Percentiles rank a stretch among this genome's conserved stretches.
Evolutionary conservation across 768 basidiomycete genomes (phyloP).

Genomic region (Suillus bovinus): DNA sequence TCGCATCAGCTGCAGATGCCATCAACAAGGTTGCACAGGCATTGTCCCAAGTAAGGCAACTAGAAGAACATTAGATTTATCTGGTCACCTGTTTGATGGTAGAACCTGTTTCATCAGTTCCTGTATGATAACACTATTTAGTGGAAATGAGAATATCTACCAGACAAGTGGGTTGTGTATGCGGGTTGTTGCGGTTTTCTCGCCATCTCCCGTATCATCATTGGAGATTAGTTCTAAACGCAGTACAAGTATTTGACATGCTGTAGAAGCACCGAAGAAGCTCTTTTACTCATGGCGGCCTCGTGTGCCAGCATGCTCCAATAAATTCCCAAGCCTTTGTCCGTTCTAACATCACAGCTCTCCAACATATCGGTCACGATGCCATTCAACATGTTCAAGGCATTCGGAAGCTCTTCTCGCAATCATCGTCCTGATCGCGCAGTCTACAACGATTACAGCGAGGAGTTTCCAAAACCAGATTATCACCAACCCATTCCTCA

Average conservation of each 20-base stretch:
- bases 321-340: constrained; percentile 27
- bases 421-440: constrained; percentile 27
- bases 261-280: constrained; percentile 9
- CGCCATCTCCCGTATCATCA: background rate
- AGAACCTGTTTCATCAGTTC: background rate
- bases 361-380: constrained; percentile 26
- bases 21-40: constrained; percentile 67
- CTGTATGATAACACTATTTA: background rate
- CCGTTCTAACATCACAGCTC: constrained; percentile 17
- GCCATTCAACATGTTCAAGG: constrained; percentile 40
- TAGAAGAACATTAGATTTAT: constrained; percentile 42
- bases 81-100: background rate
- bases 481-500: constrained; percentile 19
- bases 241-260: background rate
- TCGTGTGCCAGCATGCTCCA: constrained; percentile 24
- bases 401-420: constrained; percentile 31
- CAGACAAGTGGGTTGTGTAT: too few species aligned
- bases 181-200: background rate
- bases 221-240: background rate
- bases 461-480: constrained; percentile 29
- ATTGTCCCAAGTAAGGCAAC: constrained; percentile 55
- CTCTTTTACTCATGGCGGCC: constrained; percentile 22
- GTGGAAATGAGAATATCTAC: background rate
- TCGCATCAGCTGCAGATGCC: constrained; percentile 65
- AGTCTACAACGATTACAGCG: constrained; percentile 27